Evolutionary conservation across 495 filamentous ascomycete species (phyloP).

Genomic region (Penicillium riverlandense): DNA sequence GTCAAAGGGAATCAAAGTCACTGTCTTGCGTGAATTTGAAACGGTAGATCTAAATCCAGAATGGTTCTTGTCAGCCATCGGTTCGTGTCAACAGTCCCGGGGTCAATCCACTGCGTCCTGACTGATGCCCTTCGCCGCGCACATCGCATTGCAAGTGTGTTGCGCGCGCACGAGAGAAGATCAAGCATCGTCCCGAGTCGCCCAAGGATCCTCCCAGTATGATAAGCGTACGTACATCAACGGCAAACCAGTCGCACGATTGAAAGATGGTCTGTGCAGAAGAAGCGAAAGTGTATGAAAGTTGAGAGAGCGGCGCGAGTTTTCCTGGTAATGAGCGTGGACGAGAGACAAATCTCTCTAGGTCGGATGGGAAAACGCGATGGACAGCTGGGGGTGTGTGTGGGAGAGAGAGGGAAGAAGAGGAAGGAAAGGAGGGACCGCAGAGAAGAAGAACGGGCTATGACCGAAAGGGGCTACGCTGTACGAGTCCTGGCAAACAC

Average conservation of each 20-base stretch:
- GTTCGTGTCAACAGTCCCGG: neutral
- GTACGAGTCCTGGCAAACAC: neutral
- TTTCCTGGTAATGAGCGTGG: conserved; percentile 34
- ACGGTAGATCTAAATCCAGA: neutral
- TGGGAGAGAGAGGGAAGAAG: conserved; percentile 11
- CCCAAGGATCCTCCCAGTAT: neutral
- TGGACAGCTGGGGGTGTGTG: conserved; percentile 9
- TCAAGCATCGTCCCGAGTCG: neutral
- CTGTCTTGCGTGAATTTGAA: too few relatives aligned
- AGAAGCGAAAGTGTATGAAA: conserved; percentile 12
- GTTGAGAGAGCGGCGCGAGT: conserved; percentile 20
- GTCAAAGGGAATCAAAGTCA: too few relatives aligned
- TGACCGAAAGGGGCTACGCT: conserved; percentile 10
- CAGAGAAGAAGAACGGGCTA: conserved; percentile 6
- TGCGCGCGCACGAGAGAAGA: too few relatives aligned
- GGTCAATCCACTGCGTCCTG: neutral
- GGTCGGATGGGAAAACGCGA: conserved; percentile 37
- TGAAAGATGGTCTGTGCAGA: conserved; percentile 26
- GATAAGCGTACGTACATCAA: conserved; percentile 25
- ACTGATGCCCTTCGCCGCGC: neutral
- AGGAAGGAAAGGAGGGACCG: conserved; percentile 13
- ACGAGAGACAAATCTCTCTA: conserved; percentile 39
- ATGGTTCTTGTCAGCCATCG: too few relatives aligned
- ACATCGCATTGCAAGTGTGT: neutral
- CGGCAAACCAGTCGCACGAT: conserved; percentile 27